These are phyloP conservation scores for Neopestalotiopsis clavispora DNA, from an alignment of 2,329 filamentous ascomycete species.

Conservation along the genomic window DNA sequence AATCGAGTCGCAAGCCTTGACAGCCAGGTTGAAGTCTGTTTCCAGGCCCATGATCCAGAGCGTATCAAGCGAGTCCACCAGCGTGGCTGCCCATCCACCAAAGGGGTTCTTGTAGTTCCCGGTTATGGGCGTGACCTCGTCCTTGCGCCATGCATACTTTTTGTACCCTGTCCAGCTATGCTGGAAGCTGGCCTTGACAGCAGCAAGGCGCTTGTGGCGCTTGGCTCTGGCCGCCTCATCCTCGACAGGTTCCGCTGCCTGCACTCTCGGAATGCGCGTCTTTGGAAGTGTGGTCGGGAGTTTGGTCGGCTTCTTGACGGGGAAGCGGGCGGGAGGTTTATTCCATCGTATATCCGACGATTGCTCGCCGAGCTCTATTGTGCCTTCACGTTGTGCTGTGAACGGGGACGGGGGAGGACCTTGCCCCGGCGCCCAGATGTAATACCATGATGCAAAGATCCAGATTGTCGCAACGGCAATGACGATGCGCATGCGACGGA, in stretches of 20 bases:
- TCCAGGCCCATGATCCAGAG: conserved; percentile 74
- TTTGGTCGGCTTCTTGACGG: conserved; percentile 34
- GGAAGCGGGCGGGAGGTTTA: conserved; percentile 40
- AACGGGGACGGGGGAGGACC: conserved; percentile 18
- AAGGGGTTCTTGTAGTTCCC: conserved; percentile 33
- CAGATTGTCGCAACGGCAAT: conserved; percentile 34
- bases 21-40: conserved; percentile 68
- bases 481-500: conserved; percentile 35
- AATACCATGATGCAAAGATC: conserved; percentile 37
- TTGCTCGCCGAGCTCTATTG: conserved; percentile 16
- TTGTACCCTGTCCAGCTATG: conserved; percentile 67
- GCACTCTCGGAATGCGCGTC: conserved; percentile 65
- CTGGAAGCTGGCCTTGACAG: conserved; percentile 55
- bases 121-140: conserved; percentile 46
- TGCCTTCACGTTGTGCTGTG: not conserved
- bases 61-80: conserved; percentile 72
- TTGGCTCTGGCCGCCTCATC: conserved; percentile 37
- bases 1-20: conserved; percentile 60
- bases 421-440: conserved; percentile 28
- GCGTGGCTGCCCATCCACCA: conserved; percentile 53
- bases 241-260: conserved; percentile 54
- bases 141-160: conserved; percentile 65
- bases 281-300: conserved; percentile 45
- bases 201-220: conserved; percentile 44
- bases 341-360: conserved; percentile 32